Evolutionary conservation across 1,139 yeast genomes (phyloP), one percentile per base, ranked within the genome.

Genomic region (Spathaspora sp.): DNA sequence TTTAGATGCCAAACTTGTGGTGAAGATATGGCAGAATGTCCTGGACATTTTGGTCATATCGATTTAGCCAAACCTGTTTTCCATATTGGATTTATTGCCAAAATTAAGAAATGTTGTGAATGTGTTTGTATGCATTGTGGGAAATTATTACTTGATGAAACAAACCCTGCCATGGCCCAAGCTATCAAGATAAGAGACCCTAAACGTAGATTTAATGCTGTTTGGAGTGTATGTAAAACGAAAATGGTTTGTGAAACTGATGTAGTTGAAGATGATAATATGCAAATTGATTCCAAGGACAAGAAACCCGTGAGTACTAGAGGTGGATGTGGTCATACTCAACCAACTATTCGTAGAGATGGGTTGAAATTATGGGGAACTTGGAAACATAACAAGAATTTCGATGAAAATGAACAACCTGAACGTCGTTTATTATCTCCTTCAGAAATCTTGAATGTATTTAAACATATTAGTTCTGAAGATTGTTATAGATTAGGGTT

Each of bases 121-220:
- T 87, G 95, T 68, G 93, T 93, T 39, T 95, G 99, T 75, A 90
- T 91, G 89, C 97, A 95, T 70, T 95, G 99, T 76, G 99, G 99
- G 62, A 93, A 91, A 67, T 68, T 93, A 50, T 76, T 91, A 56
- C 73, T 91, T 42, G 99, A 95, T 66, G 97, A 90, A 67, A 72
- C 86, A 36, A 84, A 90, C 64, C 90, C 88, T 25, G 81, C 84
- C 54, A 89, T 89, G 82, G 90, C 95, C 16, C 91, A 87, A 62
- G 97, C 97, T 1, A 78, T 90, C 50, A 84, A 81, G 57, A 89
- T 93, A 44, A 84, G 89, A 65, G 99, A 95, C 63, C 96, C 98
- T 17, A 93, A 91, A 68, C 89, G 91, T 64, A 81, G 99, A 64
- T 91, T 95, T 62, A 90, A 91, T 62, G 97, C 98, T 2, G 96